These are phyloP conservation scores for Sarocladiaceae sp. DNA, from an alignment of 2,329 filamentous ascomycete genomes.

Conservation along the genomic window DNA sequence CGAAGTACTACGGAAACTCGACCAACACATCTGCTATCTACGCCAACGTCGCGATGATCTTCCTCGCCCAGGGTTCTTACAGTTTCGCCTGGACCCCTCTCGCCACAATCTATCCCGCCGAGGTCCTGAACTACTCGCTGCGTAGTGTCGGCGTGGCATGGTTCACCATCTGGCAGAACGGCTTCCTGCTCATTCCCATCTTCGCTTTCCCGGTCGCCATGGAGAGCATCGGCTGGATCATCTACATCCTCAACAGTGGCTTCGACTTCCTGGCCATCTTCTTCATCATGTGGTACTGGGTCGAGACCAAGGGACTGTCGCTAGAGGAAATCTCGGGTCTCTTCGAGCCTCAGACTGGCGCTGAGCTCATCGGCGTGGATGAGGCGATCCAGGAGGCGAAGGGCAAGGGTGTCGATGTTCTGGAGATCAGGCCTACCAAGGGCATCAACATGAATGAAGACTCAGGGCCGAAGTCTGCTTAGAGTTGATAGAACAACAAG, in stretches of 20 bases:
- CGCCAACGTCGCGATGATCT: conserved; percentile 25
- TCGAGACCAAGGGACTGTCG: conserved; percentile 40
- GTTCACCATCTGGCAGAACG: conserved; percentile 17
- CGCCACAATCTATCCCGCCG: conserved; percentile 21
- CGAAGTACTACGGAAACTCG: conserved; percentile 30
- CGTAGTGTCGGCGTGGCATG: conserved; percentile 27
- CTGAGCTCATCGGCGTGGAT: not conserved
- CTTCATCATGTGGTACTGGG: conserved; percentile 18
- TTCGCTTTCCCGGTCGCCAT: conserved; percentile 20
- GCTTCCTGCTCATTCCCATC: conserved; percentile 10
- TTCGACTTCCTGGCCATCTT: conserved; percentile 20
- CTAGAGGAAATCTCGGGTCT: conserved; percentile 37
- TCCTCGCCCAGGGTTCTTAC: conserved; percentile 24
- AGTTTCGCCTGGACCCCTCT: conserved; percentile 23
- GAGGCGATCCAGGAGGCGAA: not conserved
- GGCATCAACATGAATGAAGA: too few relatives aligned
- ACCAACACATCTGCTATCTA: conserved; percentile 33
- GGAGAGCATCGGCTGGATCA: conserved; percentile 20
- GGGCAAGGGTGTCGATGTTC: not conserved
- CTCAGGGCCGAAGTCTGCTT: too few relatives aligned
- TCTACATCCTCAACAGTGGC: conserved; percentile 20
- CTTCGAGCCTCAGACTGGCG: conserved; percentile 14
- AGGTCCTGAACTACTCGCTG: conserved; percentile 24
- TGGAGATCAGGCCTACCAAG: not conserved
- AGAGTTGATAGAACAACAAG: too few relatives aligned